phyloP scores from a whole-genome alignment of 108 stramenopile genomes.

The Nannochloropsis gaditana region DNA sequence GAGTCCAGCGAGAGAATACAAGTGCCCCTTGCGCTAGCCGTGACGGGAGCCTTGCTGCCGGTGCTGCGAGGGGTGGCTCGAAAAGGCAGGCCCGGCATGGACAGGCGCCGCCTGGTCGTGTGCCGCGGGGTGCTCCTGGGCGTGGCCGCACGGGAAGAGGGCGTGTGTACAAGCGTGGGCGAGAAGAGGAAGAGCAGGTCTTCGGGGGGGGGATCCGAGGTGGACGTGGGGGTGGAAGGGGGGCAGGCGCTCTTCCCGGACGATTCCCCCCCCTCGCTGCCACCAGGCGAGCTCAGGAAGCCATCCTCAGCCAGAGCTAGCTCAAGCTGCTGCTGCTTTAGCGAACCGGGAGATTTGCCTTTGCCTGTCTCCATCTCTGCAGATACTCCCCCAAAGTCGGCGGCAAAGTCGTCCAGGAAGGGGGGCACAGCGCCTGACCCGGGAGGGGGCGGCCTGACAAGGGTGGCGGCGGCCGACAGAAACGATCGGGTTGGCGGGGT shows the following conservation, averaged over 20 bases:
- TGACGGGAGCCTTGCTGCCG: neutral
- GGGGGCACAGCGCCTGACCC: too few relatives aligned
- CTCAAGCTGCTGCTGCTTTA: neutral
- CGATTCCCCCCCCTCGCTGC: neutral
- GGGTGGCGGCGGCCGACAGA: too few relatives aligned
- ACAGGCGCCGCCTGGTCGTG: neutral
- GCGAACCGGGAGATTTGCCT: too few relatives aligned
- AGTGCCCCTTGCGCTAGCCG: neutral
- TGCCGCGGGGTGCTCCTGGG: neutral
- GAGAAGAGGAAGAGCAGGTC: neutral
- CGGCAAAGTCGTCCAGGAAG: too few relatives aligned
- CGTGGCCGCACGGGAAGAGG: neutral
- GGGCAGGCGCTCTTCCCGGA: neutral
- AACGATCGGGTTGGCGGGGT: too few relatives aligned
- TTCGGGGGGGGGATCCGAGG: neutral
- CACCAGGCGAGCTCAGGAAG: neutral
- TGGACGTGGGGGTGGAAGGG: neutral
- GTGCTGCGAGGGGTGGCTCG: neutral
- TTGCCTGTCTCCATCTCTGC: too few relatives aligned
- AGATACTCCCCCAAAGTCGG: too few relatives aligned
- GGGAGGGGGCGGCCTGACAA: too few relatives aligned
- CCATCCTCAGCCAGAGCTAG: neutral
- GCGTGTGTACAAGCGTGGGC: neutral
- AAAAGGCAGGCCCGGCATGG: neutral
- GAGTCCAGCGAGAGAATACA: neutral